Evolutionary conservation across 768 basidiomycete genomes (phyloP).

Genomic region (Panaeolus papilionaceus): DNA sequence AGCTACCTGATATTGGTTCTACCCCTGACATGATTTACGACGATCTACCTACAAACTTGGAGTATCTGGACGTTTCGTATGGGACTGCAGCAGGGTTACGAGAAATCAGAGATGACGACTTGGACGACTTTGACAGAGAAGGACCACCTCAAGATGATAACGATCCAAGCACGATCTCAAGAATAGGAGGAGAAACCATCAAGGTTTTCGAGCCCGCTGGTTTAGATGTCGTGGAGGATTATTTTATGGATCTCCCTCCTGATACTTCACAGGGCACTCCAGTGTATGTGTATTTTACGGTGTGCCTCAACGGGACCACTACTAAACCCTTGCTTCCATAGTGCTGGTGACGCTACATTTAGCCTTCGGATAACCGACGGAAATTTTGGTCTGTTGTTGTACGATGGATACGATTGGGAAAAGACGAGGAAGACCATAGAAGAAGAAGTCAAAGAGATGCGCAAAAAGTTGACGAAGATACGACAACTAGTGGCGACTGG

Average conservation of each 20-base stretch:
- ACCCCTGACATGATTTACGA: slow-evolving; percentile 90
- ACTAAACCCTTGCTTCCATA: slow-evolving; percentile 27
- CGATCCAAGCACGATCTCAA: slow-evolving; percentile 51
- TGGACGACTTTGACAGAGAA: slow-evolving; percentile 68
- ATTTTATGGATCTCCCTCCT: slow-evolving; percentile 70
- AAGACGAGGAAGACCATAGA: slow-evolving; percentile 87
- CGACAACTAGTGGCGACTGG: slow-evolving; percentile 91
- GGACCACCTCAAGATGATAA: slow-evolving; percentile 33
- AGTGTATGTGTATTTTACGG: slow-evolving; percentile 46
- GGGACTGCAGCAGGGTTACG: slow-evolving; percentile 78
- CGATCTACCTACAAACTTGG: slow-evolving; percentile 87
- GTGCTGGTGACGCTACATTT: slow-evolving; percentile 53
- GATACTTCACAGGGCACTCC: slow-evolving; percentile 52
- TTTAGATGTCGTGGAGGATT: slow-evolving; percentile 74
- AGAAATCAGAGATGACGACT: slow-evolving; percentile 74
- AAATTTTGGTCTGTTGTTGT: slow-evolving; percentile 73
- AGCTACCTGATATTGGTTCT: slow-evolving; percentile 75
- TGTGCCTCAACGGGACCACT: neutral
- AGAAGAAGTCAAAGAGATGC: slow-evolving; percentile 87
- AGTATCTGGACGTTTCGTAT: slow-evolving; percentile 87
- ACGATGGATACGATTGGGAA: slow-evolving; percentile 96
- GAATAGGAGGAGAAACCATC: slow-evolving; percentile 85
- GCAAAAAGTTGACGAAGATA: slow-evolving; percentile 85
- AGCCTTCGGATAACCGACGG: slow-evolving; percentile 64
- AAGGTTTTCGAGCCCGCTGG: slow-evolving; percentile 70